Evolutionary conservation across 2,329 filamentous ascomycete species (phyloP).

Genomic region (Erysiphe neolycopersici): DNA sequence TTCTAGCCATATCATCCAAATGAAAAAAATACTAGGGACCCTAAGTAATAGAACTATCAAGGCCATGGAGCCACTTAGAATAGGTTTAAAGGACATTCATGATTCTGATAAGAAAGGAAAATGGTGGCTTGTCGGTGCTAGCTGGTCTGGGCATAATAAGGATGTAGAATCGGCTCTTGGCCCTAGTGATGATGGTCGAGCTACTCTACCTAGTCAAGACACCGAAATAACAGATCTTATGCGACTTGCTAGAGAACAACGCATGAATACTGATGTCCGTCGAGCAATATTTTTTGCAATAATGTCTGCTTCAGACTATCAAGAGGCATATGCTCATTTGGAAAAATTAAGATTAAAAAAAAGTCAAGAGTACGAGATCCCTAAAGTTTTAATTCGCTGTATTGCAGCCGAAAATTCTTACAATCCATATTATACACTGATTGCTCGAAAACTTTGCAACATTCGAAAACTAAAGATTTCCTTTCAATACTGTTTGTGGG

Average conservation of each 20-base stretch:
- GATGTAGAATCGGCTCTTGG: slow-evolving; percentile 8
- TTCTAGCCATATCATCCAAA: slow-evolving; percentile 59
- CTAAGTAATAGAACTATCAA: slow-evolving; percentile 44
- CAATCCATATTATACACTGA: slow-evolving; percentile 79
- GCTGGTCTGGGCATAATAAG: slow-evolving; percentile 31
- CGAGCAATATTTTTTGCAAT: slow-evolving; percentile 74
- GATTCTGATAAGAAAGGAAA: slow-evolving; percentile 71
- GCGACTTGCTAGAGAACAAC: slow-evolving; percentile 14
- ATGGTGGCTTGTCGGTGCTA: slow-evolving; percentile 98
- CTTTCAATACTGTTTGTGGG: slow-evolving; percentile 72
- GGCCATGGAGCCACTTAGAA: slow-evolving; percentile 53
- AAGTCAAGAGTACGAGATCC: slow-evolving; percentile 63
- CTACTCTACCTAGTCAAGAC: slow-evolving; percentile 14
- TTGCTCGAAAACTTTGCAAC: slow-evolving; percentile 51
- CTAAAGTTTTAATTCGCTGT: slow-evolving; percentile 68
- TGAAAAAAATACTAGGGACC: slow-evolving; percentile 67
- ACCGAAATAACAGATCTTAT: slow-evolving; percentile 11
- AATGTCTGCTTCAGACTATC: slow-evolving; percentile 59
- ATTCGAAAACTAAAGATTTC: slow-evolving; percentile 55
- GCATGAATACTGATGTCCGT: slow-evolving; percentile 15
- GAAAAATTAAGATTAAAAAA: slow-evolving; percentile 65
- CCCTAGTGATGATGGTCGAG: neutral
- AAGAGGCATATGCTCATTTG: slow-evolving; percentile 58
- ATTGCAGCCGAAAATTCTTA: slow-evolving; percentile 58
- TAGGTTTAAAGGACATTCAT: slow-evolving; percentile 58